Evolutionary conservation across 2,329 filamentous ascomycete genomes (phyloP).

Genomic region (Scedosporium dehoogii): DNA sequence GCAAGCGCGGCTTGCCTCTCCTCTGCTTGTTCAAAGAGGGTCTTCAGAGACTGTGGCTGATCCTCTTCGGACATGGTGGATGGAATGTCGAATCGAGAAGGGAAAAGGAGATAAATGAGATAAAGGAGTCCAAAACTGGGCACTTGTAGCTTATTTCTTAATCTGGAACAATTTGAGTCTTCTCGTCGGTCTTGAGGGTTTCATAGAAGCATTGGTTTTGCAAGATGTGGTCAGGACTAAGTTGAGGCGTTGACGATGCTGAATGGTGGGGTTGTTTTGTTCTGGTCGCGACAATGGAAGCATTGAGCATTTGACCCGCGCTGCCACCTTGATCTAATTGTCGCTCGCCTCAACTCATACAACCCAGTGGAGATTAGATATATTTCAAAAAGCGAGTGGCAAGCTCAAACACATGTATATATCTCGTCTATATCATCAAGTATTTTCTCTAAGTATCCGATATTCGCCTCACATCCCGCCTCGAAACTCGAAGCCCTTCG

Average conservation of each 20-base stretch:
- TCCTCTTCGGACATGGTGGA: conserved; percentile 24
- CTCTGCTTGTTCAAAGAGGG: conserved; percentile 40
- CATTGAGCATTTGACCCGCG: too few species aligned
- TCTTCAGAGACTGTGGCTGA: conserved; percentile 39
- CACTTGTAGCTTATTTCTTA: too few species aligned
- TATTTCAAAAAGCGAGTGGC: too few species aligned
- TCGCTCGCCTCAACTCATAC: too few species aligned
- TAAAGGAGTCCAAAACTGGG: background rate
- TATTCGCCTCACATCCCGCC: too few species aligned
- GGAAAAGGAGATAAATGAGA: background rate
- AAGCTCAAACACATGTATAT: too few species aligned
- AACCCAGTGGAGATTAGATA: too few species aligned
- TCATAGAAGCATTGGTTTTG: background rate
- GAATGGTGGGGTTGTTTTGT: background rate
- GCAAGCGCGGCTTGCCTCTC: conserved; percentile 48
- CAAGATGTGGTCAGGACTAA: background rate
- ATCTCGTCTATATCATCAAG: too few species aligned
- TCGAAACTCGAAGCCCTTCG: background rate
- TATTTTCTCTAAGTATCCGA: too few species aligned
- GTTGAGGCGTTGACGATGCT: background rate
- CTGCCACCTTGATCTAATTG: too few species aligned
- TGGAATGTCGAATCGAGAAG: background rate
- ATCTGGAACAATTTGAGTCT: too few species aligned
- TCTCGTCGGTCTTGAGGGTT: background rate
- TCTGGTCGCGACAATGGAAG: background rate